Percentiles rank a stretch among this genome's conserved stretches.
Evolutionary conservation across 306 rosid genomes (phyloP).

Genomic region (Malus domestica): ASM211411v1 NC_041803.1:43104001-43104500

Average conservation of each 20-base stretch:
- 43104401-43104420: slow-evolving; percentile 26
- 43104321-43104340: slow-evolving; percentile 25
- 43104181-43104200: slow-evolving; percentile 79
- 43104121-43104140: slow-evolving; percentile 61
- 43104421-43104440: slow-evolving; percentile 29
- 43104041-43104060: slow-evolving; percentile 39
- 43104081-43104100: slow-evolving; percentile 45
- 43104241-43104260: slow-evolving; percentile 48
- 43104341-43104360: slow-evolving; percentile 27
- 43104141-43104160: slow-evolving; percentile 69
- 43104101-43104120: slow-evolving; percentile 49
- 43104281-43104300: slow-evolving; percentile 32
- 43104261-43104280: slow-evolving; percentile 30
- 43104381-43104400: slow-evolving; percentile 28
- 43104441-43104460: slow-evolving; percentile 36
- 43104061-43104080: slow-evolving; percentile 49
- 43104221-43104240: slow-evolving; percentile 71
- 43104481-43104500: slow-evolving; percentile 24
- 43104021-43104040: slow-evolving; percentile 34
- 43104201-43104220: slow-evolving; percentile 76
- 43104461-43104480: slow-evolving; percentile 30
- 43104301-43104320: slow-evolving; percentile 27
- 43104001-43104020: slow-evolving; percentile 42
- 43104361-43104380: slow-evolving; percentile 30
- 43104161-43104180: slow-evolving; percentile 64